Conservation (phyloP, 2,329 filamentous ascomycete species). For the Didymella pinodella region DNA sequence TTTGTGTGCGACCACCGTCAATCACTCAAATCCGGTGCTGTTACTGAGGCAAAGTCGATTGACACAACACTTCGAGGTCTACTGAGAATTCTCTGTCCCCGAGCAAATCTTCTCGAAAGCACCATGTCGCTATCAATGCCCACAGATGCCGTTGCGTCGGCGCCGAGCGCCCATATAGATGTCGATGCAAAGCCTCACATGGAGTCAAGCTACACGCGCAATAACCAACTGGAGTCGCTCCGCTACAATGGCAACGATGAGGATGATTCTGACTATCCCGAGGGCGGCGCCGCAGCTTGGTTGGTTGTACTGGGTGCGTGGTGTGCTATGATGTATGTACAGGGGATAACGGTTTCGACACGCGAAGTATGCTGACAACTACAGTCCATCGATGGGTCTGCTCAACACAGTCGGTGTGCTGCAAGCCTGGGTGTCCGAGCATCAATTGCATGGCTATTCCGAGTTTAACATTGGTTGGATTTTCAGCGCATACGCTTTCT, state of each 20-base stretch:
- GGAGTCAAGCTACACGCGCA: not conserved
- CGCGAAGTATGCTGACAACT: not conserved
- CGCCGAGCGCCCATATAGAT: not conserved
- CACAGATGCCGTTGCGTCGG: not conserved
- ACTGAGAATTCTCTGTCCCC: not conserved
- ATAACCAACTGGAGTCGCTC: constrained; percentile 8
- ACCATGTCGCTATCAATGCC: constrained; percentile 16
- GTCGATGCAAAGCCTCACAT: not conserved
- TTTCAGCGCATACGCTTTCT: constrained; percentile 52
- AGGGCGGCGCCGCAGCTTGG: constrained; percentile 55
- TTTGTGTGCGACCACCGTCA: not conserved
- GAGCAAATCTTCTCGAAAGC: not conserved
- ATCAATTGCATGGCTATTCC: constrained; percentile 49
- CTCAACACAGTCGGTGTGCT: constrained; percentile 52
- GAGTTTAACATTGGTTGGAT: constrained; percentile 54
- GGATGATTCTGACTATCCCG: constrained; percentile 38
- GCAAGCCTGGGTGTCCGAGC: constrained; percentile 50
- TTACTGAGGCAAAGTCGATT: not conserved
- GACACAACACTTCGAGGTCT: not conserved
- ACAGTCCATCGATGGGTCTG: constrained; percentile 49
- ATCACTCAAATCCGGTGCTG: not conserved
- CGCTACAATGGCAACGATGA: constrained; percentile 9
- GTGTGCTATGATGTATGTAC: constrained; percentile 46
- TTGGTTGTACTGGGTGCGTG: constrained; percentile 54
- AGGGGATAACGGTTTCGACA: too few species aligned